Conservation (phyloP, 2,329 filamentous ascomycete species). For the Cercospora sojina region DNA sequence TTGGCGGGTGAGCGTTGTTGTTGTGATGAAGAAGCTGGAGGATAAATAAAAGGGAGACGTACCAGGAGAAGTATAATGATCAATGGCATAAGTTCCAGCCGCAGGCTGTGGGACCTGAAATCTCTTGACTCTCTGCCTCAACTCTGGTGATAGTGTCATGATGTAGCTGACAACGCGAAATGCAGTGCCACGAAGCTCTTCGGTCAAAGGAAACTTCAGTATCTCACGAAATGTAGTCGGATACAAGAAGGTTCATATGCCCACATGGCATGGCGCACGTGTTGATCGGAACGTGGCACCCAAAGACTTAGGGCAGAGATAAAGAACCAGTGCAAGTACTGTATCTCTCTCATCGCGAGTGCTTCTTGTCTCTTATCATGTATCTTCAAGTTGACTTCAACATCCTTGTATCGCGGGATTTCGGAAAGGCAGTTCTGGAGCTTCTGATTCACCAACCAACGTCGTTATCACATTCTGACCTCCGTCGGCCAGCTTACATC, state of each 20-base stretch:
- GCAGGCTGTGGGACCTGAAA: constrained; percentile 17
- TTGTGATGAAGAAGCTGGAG: too few species aligned
- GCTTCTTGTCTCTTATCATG: not conserved
- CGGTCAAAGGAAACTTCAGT: not conserved
- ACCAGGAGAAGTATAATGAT: constrained; percentile 21
- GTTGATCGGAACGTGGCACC: not conserved
- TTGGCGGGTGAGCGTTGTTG: not conserved
- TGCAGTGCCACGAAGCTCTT: not conserved
- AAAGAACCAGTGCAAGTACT: not conserved
- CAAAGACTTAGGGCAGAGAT: not conserved
- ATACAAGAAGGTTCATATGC: not conserved
- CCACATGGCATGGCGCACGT: not conserved
- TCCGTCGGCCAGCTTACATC: not conserved
- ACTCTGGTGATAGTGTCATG: not conserved
- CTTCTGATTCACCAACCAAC: not conserved
- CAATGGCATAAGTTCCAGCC: constrained; percentile 16
- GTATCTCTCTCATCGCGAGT: not conserved
- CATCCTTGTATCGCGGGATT: not conserved
- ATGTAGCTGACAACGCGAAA: not conserved
- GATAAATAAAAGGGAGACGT: not conserved
- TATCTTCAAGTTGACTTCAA: too few species aligned
- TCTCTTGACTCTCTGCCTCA: constrained; percentile 8
- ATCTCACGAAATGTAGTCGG: not conserved
- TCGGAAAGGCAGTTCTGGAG: not conserved
- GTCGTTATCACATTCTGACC: not conserved